Evolutionary conservation across 164 flowering plant species (phyloP), one percentile per base, ranked within the genome.

Genomic region (Vitis cinerea): DNA sequence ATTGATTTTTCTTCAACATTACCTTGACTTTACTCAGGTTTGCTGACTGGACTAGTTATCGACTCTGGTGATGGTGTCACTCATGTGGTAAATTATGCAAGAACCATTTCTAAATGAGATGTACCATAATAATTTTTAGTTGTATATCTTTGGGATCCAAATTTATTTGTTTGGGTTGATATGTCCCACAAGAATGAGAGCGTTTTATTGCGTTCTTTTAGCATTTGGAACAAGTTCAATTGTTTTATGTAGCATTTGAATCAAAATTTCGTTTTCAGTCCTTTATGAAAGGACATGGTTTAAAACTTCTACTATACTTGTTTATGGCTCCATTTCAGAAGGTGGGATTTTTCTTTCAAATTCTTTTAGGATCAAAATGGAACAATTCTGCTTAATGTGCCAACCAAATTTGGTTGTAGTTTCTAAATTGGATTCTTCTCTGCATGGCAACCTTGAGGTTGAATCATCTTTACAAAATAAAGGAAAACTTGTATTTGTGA

Each of bases 21-120:
- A 47, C 31, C 15, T 79, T 72, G 23, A 64, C 52, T 68, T 78
- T 9, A 75, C 27, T 53, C 97, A 96, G 99, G 99, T 77, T 81
- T 95, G 79, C 80, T 91, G 68, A 93, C 97, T 71, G 99, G 99
- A 61, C 87, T 96, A 23, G 99, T 96, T 58, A 96, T 96, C 65
- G 99, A 96, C 79, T 93, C 99, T 70, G 99, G 99, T 50, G 99
- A 96, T 81, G 99, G 99, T 77, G 99, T 93, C 63, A 96, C 97
- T 72, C 98, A 96, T 82, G 99, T 96, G 97, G 99, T 92, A 88
- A 81, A 72, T 72, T 65, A 19, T 63, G 63, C 12, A 50, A 51
- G 4, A 67, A 16, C 31, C 30, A 48, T 52, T 50, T 51, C 10
- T n/a, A 56, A 14, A 14, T 49, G 0, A 63, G 53, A 63, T 10